These are phyloP conservation scores for Bothriochloa decipiens DNA, from an alignment of 176 grass and related monocot genomes.

Conservation along the genomic window DNA sequence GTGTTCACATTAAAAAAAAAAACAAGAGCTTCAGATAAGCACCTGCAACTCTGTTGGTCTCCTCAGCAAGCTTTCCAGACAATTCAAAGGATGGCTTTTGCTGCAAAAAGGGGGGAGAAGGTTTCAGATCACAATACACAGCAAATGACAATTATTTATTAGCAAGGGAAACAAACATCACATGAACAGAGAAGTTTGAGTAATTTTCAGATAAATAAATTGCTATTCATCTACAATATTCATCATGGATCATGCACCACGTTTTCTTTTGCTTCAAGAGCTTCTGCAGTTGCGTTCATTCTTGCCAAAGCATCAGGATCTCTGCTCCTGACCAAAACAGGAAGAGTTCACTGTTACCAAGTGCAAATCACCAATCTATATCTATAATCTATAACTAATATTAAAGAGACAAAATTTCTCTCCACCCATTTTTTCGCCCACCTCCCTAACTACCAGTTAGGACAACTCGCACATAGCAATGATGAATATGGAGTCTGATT, in stretches of 20 bases:
- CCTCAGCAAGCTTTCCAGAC: constrained; percentile 96
- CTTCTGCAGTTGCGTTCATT: constrained; percentile 74
- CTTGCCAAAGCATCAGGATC: constrained; percentile 64
- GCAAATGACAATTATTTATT: constrained; percentile 4
- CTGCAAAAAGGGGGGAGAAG: constrained; percentile 43
- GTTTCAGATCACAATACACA: not conserved
- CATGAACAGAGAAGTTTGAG: not conserved
- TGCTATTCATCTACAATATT: constrained; percentile 31
- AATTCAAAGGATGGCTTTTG: constrained; percentile 98
- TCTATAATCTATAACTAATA: too few species aligned
- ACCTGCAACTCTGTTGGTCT: constrained; percentile 98
- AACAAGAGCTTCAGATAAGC: constrained; percentile 25
- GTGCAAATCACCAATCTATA: not conserved
- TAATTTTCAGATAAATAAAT: constrained; percentile 16
- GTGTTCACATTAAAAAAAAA: not conserved
- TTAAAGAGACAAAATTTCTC: too few species aligned
- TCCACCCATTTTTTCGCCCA: too few species aligned
- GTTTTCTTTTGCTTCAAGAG: constrained; percentile 88
- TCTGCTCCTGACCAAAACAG: constrained; percentile 42
- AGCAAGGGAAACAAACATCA: too few species aligned
- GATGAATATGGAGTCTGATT: too few species aligned
- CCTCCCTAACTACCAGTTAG: too few species aligned
- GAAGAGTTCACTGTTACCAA: constrained; percentile 15
- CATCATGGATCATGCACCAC: constrained; percentile 38
- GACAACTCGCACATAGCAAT: too few species aligned